phyloP scores from a whole-genome alignment of 164 flowering plant genomes.

The Magnolia kwangsiensis region DNA sequence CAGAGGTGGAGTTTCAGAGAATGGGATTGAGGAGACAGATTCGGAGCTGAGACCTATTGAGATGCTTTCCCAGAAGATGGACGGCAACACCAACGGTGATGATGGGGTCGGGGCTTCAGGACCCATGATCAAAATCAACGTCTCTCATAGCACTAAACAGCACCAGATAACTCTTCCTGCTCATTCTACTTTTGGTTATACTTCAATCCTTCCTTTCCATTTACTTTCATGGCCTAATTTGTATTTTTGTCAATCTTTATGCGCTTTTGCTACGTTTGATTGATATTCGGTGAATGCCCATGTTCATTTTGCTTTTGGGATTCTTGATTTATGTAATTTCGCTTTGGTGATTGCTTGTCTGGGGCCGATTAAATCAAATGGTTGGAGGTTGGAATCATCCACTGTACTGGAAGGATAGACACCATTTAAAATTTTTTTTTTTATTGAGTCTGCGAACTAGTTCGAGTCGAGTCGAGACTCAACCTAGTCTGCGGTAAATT shows the following conservation, averaged over 20 bases:
- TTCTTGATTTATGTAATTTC: background rate
- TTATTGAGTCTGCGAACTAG: no score
- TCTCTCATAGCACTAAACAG: constrained; percentile 42
- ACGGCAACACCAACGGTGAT: constrained; percentile 5
- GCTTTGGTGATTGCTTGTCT: background rate
- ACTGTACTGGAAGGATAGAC: no score
- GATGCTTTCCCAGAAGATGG: constrained; percentile 48
- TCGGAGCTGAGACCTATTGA: constrained; percentile 53
- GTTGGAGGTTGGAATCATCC: background rate
- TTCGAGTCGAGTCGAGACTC: no score
- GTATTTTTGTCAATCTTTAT: background rate
- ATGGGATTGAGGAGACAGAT: constrained; percentile 27
- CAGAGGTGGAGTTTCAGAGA: constrained; percentile 6
- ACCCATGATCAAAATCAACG: constrained; percentile 45
- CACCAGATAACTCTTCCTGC: constrained; percentile 50
- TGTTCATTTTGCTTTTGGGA: background rate
- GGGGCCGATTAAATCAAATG: background rate
- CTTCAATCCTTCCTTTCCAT: background rate
- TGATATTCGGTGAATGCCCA: background rate
- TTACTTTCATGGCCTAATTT: background rate
- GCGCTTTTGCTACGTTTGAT: background rate
- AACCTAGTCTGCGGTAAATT: no score
- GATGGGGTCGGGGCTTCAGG: constrained; percentile 26
- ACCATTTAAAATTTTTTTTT: no score
- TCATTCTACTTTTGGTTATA: constrained; percentile 58